These are phyloP conservation scores for Fusarium sp. DNA, from an alignment of 2,329 filamentous ascomycete species.

Conservation along the genomic window DNA sequence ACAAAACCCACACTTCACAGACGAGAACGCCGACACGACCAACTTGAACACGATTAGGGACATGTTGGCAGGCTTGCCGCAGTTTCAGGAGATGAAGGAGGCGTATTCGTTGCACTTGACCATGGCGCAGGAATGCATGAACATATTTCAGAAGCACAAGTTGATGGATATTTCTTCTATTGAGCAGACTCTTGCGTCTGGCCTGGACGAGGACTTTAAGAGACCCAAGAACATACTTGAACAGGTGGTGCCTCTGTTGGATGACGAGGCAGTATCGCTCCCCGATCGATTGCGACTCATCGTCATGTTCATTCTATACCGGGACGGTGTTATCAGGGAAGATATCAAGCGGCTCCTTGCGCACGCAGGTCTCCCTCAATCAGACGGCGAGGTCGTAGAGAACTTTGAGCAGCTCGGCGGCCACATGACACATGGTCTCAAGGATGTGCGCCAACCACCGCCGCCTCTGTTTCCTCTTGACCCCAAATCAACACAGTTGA, in stretches of 20 bases:
- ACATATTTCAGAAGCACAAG: conserved; percentile 85
- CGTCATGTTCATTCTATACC: conserved; percentile 85
- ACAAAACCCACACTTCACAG: conserved; percentile 91
- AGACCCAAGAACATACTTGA: conserved; percentile 92
- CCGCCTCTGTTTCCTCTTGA: conserved; percentile 79
- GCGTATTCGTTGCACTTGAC: conserved; percentile 92
- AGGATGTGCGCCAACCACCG: conserved; percentile 75
- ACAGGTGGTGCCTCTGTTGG: conserved; percentile 85
- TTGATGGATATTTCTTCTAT: conserved; percentile 86
- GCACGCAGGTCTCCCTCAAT: conserved; percentile 80
- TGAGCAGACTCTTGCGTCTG: conserved; percentile 92
- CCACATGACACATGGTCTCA: conserved; percentile 73
- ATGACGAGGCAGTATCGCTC: conserved; percentile 78
- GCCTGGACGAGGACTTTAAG: conserved; percentile 89
- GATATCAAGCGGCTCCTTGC: conserved; percentile 87
- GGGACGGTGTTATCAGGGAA: conserved; percentile 83
- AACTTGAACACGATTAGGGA: conserved; percentile 93
- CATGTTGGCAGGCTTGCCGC: conserved; percentile 93
- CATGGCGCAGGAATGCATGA: conserved; percentile 99
- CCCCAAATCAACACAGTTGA: conserved; percentile 61
- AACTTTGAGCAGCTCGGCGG: conserved; percentile 88
- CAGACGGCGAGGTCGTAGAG: conserved; percentile 76
- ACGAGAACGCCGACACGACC: conserved; percentile 74
- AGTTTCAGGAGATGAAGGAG: conserved; percentile 96
- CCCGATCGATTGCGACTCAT: conserved; percentile 86